Evolutionary conservation across 352 stramenopile species (phyloP).

Genomic region (Blastocystis sp.): DNA sequence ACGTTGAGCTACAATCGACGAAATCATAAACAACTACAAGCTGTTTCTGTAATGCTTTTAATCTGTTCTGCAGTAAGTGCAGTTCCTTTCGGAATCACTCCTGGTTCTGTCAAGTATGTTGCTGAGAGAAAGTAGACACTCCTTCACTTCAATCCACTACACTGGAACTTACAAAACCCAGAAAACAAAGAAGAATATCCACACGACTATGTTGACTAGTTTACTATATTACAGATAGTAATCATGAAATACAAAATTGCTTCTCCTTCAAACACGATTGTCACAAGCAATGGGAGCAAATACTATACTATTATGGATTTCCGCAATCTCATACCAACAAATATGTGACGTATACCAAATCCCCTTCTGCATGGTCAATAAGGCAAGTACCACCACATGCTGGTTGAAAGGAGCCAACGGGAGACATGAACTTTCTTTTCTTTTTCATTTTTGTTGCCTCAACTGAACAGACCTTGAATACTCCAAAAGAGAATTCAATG

Average conservation of each 20-base stretch:
- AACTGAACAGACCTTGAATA: too few relatives aligned
- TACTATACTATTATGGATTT: too few relatives aligned
- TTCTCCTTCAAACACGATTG: slow-evolving; percentile 2
- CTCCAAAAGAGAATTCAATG: not conserved
- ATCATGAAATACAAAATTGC: not conserved
- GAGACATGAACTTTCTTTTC: slow-evolving; percentile 18
- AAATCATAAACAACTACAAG: not conserved
- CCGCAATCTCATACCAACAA: not conserved
- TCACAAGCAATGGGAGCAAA: not conserved
- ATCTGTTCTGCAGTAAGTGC: slow-evolving; percentile 7
- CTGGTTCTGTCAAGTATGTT: slow-evolving; percentile 46
- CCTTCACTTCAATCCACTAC: not conserved
- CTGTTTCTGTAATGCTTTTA: slow-evolving; percentile 15
- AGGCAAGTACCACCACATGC: not conserved
- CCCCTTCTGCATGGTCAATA: slow-evolving; percentile 1
- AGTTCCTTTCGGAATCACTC: slow-evolving; percentile 34
- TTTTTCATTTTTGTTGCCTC: slow-evolving; percentile 42
- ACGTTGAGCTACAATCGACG: not conserved
- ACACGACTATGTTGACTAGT: not conserved
- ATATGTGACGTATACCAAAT: slow-evolving; percentile 2
- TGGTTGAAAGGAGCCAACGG: not conserved
- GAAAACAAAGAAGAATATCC: not conserved
- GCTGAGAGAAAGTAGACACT: slow-evolving; percentile 21
- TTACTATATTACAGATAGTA: not conserved
- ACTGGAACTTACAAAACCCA: not conserved